A percentile compares a stretch with the other conserved stretches of the same genome.
Conservation (phyloP, 495 filamentous ascomycete genomes). For the Lasiosphaeria ovina region DNA sequence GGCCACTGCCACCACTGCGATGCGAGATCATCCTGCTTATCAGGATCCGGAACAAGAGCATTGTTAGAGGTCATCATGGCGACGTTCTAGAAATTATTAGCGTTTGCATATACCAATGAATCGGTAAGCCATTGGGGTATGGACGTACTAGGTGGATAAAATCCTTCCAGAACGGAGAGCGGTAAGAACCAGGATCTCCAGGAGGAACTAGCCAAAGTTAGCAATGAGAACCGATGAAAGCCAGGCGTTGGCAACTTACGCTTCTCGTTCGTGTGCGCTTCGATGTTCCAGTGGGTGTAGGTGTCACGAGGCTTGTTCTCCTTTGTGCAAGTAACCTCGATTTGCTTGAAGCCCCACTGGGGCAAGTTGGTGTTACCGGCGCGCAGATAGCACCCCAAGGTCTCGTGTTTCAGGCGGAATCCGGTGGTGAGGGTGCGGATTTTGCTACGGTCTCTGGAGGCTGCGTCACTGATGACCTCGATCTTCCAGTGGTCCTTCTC, state of each 20-base stretch:
- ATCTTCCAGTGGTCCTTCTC: conserved; percentile 98
- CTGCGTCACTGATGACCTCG: conserved; percentile 86
- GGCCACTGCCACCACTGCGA: conserved; percentile 99
- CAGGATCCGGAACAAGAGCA: conserved; percentile 93
- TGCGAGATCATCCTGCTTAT: conserved; percentile 97
- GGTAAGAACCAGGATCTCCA: conserved; percentile 88
- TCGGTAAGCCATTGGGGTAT: not conserved
- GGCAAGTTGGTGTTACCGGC: conserved; percentile 96
- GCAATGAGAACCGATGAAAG: not conserved
- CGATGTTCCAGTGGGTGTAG: conserved; percentile 99
- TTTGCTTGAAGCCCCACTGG: conserved; percentile 99
- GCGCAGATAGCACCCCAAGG: conserved; percentile 87
- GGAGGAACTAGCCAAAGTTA: conserved; percentile 68
- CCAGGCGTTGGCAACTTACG: conserved; percentile 56
- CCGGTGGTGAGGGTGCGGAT: conserved; percentile 90
- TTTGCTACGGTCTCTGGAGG: conserved; percentile 79
- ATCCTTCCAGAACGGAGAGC: conserved; percentile 92
- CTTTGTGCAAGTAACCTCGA: conserved; percentile 93
- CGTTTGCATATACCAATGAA: not conserved
- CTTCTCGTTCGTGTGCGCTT: conserved; percentile 90
- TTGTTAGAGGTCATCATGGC: conserved; percentile 99
- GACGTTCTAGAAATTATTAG: conserved; percentile 58
- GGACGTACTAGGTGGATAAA: conserved; percentile 73
- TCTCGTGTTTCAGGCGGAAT: conserved; percentile 82
- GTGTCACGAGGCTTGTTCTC: conserved; percentile 88